phyloP scores from a whole-genome alignment of 805 yeast genomes.

The Scheffersomyces amazonensis region DNA sequence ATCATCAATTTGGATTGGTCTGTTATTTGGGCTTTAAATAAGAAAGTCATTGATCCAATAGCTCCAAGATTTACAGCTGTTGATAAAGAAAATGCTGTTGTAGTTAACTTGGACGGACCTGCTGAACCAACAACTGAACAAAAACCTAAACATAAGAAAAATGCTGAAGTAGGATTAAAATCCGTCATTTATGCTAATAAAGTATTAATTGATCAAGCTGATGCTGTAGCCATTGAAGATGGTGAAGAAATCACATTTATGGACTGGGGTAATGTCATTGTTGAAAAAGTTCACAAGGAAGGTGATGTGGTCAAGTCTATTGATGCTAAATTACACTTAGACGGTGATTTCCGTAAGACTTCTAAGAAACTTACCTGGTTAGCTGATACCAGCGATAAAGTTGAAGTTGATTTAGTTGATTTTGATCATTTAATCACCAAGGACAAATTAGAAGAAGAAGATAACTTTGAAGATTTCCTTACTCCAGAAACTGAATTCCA shows the following conservation, averaged over 20 bases:
- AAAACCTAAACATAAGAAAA: constrained; percentile 93
- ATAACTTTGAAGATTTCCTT: constrained; percentile 86
- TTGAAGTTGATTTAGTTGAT: constrained; percentile 76
- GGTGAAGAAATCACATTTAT: constrained; percentile 95
- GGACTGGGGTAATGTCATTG: constrained; percentile 97
- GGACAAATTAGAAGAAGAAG: constrained; percentile 93
- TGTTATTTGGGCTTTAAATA: constrained; percentile 95
- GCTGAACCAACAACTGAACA: constrained; percentile 58
- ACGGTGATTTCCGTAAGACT: constrained; percentile 96
- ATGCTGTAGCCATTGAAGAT: constrained; percentile 62
- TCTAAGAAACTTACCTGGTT: constrained; percentile 94
- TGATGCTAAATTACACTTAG: constrained; percentile 79
- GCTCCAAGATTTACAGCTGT: constrained; percentile 95
- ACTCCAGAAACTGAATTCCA: constrained; percentile 87
- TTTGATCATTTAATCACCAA: constrained; percentile 94
- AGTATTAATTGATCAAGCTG: constrained; percentile 81
- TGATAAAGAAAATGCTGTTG: constrained; percentile 60
- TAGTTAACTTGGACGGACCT: constrained; percentile 72
- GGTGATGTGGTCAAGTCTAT: constrained; percentile 58
- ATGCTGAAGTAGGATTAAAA: constrained; percentile 85
- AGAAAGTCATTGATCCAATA: constrained; percentile 93
- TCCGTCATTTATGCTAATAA: constrained; percentile 64
- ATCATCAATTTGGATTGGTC: constrained; percentile 97
- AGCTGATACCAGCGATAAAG: constrained; percentile 73
- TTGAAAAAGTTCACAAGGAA: constrained; percentile 65